Evolutionary conservation across 148 eudicot species (phyloP), one percentile per base, ranked within the genome.

Genomic region (Heliamphora exappendiculata): DNA sequence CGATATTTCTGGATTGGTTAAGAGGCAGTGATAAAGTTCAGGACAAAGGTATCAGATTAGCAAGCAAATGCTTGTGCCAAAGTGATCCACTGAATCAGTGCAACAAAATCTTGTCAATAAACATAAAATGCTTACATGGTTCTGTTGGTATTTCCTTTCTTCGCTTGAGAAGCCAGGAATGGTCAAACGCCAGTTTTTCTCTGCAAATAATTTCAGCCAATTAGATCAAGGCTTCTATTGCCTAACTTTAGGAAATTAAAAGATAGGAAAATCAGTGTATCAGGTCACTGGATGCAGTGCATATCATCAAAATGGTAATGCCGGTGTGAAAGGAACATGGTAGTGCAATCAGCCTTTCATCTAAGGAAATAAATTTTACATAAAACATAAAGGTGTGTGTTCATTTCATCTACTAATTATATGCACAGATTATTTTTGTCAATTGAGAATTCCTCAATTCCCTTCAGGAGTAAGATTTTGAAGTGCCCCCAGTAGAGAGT

Each of bases 161-260:
- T 94, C 97, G 63, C 88, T 89, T 26, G 98, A 90, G 82, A 76
- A 94, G 68, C 98, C 98, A 55, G 98, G 98, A 80, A 94, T 70
- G 26, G 90, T 85, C 84, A 92, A 84, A 49, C 80, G 84, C 88
- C 86, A 92, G 85, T 94, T 92, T 80, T 87, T 94, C 85, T 92
- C 98, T 94, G 93, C 84, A 87, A 72, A 69, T 37, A 36, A 54
- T 39, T 73, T 55, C 53, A 29, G 19, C 14, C 37, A 57, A 75
- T 79, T 44, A 83, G 74, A 67, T 74, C 44, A 54, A 54, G 65
- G 33, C 14, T 73, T 31, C 33, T 17, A 36, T 57, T 37, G 3
- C 26, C 17, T 29, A 44, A 57, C n/a, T 17, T 17, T 6, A 33
- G 45, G 22, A 8, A 44, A n/a, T n/a, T n/a, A n/a, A n/a, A 74